phyloP scores from a whole-genome alignment of 2,329 filamentous ascomycete species.

The Albifimbria verrucaria region DNA sequence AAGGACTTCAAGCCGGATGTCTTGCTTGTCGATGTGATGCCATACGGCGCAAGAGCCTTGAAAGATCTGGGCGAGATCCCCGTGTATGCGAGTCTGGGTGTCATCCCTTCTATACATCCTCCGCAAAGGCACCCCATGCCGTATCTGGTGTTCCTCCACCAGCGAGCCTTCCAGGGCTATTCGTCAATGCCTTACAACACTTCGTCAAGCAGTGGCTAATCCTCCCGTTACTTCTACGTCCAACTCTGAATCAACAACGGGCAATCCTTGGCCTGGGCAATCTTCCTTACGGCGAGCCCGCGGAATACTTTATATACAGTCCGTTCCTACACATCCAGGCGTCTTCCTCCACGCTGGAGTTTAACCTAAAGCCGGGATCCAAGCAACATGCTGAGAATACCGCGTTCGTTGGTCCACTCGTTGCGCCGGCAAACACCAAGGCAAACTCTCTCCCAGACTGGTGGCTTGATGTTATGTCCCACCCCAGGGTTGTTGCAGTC shows the following conservation, averaged over 20 bases:
- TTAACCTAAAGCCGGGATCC: constrained; percentile 20
- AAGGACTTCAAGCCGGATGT: constrained; percentile 24
- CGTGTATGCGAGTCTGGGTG: constrained; percentile 33
- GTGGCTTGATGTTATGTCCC: constrained; percentile 25
- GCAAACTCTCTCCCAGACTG: constrained; percentile 23
- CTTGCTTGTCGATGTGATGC: constrained; percentile 35
- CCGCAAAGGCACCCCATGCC: constrained; percentile 22
- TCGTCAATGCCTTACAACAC: constrained; percentile 24
- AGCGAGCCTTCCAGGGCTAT: constrained; percentile 16
- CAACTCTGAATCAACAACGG: constrained; percentile 27
- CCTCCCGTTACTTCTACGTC: constrained; percentile 22
- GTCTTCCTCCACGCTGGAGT: constrained; percentile 30
- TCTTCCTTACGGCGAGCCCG: constrained; percentile 24
- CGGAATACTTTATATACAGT: constrained; percentile 31
- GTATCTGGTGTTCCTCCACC: constrained; percentile 29
- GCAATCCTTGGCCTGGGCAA: constrained; percentile 20
- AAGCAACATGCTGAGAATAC: constrained; percentile 14
- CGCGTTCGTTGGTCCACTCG: constrained; percentile 31
- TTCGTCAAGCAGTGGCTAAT: constrained; percentile 22
- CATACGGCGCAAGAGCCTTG: constrained; percentile 31
- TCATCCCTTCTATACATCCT: constrained; percentile 35
- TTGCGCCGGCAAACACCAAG: constrained; percentile 15
- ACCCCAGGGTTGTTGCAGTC: constrained; percentile 28
- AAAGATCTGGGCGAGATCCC: constrained; percentile 31
- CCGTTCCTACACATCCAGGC: constrained; percentile 36